Evolutionary conservation across 2,329 filamentous ascomycete genomes (phyloP), one percentile per base, ranked within the genome.

Genomic region (Arthrobotrys megalospora): DNA sequence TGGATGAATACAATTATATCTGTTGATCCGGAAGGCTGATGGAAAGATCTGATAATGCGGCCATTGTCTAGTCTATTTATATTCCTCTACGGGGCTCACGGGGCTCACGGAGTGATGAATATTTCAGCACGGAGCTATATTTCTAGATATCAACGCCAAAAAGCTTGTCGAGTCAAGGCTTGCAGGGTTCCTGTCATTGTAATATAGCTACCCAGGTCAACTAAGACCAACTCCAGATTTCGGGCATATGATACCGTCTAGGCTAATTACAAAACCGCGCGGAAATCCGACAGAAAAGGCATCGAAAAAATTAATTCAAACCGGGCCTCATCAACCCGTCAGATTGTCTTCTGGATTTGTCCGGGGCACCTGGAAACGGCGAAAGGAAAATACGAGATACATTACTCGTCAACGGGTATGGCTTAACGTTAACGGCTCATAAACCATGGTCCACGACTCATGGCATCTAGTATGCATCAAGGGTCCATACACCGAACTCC

Each of bases 131-230:
- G 7, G 12, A 12, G 32, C 10, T n/a, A 48, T 10, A 41, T n/a
- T 43, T 60, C 24, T 60, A 36, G 21, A 32, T 24, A 28, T 60
- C 34, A 34, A 34, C 24, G 16, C 36, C 16, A 8, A 60, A 60
- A 52, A 60, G 55, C 55, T 60, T 60, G 55, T 60, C 55, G 55
- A 60, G 55, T 43, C 55, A 60, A 43, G 55, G n/a, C 34, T 60
- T 60, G 28, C 55, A 60, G 55, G 55, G 55, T 45, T 45, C 6
- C 14, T 43, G 55, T n/a, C 28, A 19, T 24, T 32, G 6, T 16
- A 14, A 2, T 58, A 28, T 28, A 58, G 55, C 36, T 58, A 28
- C 19, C 34, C 55, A 21, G 8, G 24, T 14, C 34, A 34, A 4
- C 41, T 19, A 60, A 60, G 19, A 8, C 16, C 55, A 28, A n/a